Base-by-base conservation (phyloP, 2,329 filamentous ascomycete genomes). In the Cercospora citrullina region DNA sequence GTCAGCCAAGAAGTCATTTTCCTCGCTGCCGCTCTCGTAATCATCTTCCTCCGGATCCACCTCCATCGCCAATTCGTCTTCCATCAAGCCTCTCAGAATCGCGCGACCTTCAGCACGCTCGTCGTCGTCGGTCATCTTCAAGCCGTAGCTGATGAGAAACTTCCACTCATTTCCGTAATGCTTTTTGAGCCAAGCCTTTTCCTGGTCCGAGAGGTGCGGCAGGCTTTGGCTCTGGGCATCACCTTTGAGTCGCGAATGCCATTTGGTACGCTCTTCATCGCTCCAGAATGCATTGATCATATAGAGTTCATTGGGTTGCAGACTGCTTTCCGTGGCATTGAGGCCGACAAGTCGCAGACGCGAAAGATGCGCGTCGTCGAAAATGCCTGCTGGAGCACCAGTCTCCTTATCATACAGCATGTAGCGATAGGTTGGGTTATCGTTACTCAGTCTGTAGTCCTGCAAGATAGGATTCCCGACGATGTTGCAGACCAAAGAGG, bases 91-190 rank as follows among this genome's bases (percentile, higher is more conserved):
- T n/a, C 75, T 71, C 26, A 77, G 48, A 36, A 81, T 76, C 4
- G 7, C 14, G 8, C 78, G 69, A 6, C 80, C 79, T 62, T 80
- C 74, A 60, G 73, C 77, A 28, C 80, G 79, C 64, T 81, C 76
- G 55, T 81, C 77, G 3, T 81, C 78, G 5, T 79, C 76, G 68
- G 78, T 69, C 57, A 81, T 80, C 14, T 66, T 77, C 21, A 81
- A 71, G 0, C 76, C 75, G 65, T 77, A 65, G 6, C 30, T 18
- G 2, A 30, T 36, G 3, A 82, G 74, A 64, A 82, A 81, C 9
- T 77, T 68, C 68, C 74, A 80, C 66, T 82, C 78, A 33, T 67
- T 68, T 9, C 70, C 65, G 39, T 72, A 81, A 61, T 80, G 16
- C 7, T 73, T 59, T 60, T 79, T 80, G 39, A 82, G 71, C 75